Base-by-base conservation (phyloP, 2,329 filamentous ascomycete genomes). In the Cyphellophora europaea region DNA sequence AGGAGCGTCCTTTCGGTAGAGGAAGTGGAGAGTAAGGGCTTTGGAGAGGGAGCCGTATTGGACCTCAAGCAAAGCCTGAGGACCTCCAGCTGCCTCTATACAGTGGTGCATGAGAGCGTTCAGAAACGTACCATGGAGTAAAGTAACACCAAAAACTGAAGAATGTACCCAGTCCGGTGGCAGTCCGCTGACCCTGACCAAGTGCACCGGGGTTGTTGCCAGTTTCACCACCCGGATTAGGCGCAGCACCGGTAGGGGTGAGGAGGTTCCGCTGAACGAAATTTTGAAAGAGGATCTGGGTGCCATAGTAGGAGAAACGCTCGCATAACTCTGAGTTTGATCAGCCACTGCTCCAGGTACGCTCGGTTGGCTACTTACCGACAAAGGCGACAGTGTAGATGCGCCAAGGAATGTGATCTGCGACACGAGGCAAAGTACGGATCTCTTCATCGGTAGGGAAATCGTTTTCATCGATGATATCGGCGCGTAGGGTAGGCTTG, bases 291-390 rank as follows among this genome's bases (percentile, higher is more conserved):
- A 83, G 65, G 19, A 78, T 70, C 28, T 73, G 70, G 4, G 77
- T 77, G 37, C 81, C 82, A 52, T 85, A 85, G 70, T 84, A 86
- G 10, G 77, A 81, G 60, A 83, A 84, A 30, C 81, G 77, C 62
- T 87, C 82, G 60, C 77, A 82, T 38, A 84, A 62, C 58, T 86
- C 81, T n/a, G 36, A 65, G 18, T 77, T 69, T 28, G 74, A 70
- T 3, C 76, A 77, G 35, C 81, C 81, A 51, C 85, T 84, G 71
- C 83, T 86, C 11, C 77, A 80, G 61, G 82, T 84, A 32, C 81
- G 77, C 62, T 86, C 81, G 61, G 77, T 82, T 38, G 84, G 62
- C 59, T 86, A 25, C 21, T 25, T 25, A 25, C 21, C 81, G 40
- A 82, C 74, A 42, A 84, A 76, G 32, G 79, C 79, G 40, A 87